Conservation (phyloP, 2,329 filamentous ascomycete genomes). For the Lachnellula suecica region DNA sequence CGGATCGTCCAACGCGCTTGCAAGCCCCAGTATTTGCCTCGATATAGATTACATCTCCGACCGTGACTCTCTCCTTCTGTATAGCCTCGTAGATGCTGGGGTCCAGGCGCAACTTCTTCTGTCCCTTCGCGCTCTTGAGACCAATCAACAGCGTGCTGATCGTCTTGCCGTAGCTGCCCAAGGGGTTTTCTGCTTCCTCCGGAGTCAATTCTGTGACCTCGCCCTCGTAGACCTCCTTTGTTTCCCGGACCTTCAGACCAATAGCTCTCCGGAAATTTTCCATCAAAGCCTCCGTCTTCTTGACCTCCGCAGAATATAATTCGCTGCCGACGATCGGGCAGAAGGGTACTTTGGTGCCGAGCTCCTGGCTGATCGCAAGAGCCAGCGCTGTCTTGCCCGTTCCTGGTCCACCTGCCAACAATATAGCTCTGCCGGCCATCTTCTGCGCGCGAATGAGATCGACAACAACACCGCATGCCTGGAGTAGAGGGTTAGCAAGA, state of each 20-base stretch:
- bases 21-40: slow-evolving; percentile 98
- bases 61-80: slow-evolving; percentile 93
- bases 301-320: slow-evolving; percentile 96
- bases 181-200: slow-evolving; percentile 95
- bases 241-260: slow-evolving; percentile 94
- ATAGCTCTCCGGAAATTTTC: slow-evolving; percentile 98
- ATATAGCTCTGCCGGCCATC: slow-evolving; percentile 92
- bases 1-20: slow-evolving; percentile 92
- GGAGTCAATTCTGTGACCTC: slow-evolving; percentile 97
- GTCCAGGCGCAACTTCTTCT: slow-evolving; percentile 95
- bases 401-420: slow-evolving; percentile 90
- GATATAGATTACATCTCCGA: slow-evolving; percentile 98
- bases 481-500: slow-evolving; percentile 67
- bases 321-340: slow-evolving; percentile 98
- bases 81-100: slow-evolving; percentile 99
- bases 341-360: slow-evolving; percentile 97
- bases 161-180: slow-evolving; percentile 95
- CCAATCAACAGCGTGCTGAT: slow-evolving; percentile 95
- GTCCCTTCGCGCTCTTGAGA: slow-evolving; percentile 91
- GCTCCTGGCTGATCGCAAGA: slow-evolving; percentile 91
- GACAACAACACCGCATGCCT: slow-evolving; percentile 94
- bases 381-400: slow-evolving; percentile 97
- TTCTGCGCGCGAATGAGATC: slow-evolving; percentile 95
- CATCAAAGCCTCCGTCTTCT: slow-evolving; percentile 99
- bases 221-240: slow-evolving; percentile 98